These are phyloP conservation scores for Apophysomyces trapeziformis DNA, from an alignment of 371 early-diverging fungal genomes.

Conservation along the genomic window DNA sequence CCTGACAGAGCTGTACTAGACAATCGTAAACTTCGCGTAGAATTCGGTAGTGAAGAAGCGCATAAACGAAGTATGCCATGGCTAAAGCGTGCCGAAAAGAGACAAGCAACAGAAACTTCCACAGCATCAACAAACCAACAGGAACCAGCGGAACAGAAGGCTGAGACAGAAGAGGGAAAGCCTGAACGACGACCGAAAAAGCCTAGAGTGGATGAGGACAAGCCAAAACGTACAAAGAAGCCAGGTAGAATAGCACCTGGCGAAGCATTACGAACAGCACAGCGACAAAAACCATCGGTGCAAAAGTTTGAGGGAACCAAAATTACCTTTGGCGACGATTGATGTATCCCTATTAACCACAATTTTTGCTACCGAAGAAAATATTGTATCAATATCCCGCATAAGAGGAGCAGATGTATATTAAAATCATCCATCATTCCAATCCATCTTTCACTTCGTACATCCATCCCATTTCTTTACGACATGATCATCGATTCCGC, in stretches of 20 bases:
- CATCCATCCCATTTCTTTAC: constrained; percentile 24
- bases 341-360: background rate
- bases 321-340: constrained; percentile 54
- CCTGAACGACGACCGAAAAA: constrained; percentile 23
- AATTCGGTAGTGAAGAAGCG: constrained; percentile 63
- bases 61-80: constrained; percentile 61
- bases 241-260: constrained; percentile 52
- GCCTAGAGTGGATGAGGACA: constrained; percentile 23
- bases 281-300: constrained; percentile 55
- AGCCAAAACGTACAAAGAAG: constrained; percentile 29
- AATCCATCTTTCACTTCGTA: background rate
- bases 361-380: no score
- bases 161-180: constrained; percentile 41
- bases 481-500: constrained; percentile 15
- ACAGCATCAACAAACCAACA: constrained; percentile 14
- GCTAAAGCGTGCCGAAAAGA: constrained; percentile 48
- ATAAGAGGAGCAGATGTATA: background rate
- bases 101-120: constrained; percentile 20
- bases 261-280: constrained; percentile 53
- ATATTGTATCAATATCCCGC: background rate
- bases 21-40: constrained; percentile 49
- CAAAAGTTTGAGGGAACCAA: constrained; percentile 71
- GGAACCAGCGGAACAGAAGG: constrained; percentile 30
- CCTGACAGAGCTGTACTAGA: constrained; percentile 50
- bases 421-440: background rate